Evolutionary conservation across 73 alveolate genomes (phyloP).

Genomic region (Paramecium pentaurelia): DNA sequence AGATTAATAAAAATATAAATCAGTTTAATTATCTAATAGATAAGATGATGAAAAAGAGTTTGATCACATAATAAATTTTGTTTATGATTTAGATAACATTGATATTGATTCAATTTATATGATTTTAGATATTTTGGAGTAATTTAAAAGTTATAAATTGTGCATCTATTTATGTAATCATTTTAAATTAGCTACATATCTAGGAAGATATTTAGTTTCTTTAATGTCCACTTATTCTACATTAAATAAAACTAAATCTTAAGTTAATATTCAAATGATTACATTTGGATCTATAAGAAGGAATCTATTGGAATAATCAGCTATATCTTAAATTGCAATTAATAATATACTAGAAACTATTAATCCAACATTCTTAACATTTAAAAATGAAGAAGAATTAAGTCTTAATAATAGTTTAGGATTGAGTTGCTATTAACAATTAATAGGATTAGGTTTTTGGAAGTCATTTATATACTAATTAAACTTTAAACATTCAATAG

Average conservation of each 20-base stretch:
- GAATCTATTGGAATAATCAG: conserved; percentile 57
- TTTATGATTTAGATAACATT: conserved; percentile 77
- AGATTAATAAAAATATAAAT: conserved; percentile 61
- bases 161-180: conserved; percentile 87
- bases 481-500: background rate
- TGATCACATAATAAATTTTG: conserved; percentile 61
- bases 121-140: conserved; percentile 80
- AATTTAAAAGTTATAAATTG: conserved; percentile 77
- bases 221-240: conserved; percentile 78
- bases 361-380: conserved; percentile 69
- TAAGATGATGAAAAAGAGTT: conserved; percentile 25
- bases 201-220: conserved; percentile 77
- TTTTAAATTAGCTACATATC: conserved; percentile 68
- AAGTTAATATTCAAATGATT: background rate
- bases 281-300: conserved; percentile 32
- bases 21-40: conserved; percentile 58
- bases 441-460: conserved; percentile 62
- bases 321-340: conserved; percentile 76
- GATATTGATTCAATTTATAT: conserved; percentile 70
- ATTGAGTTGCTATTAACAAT: conserved; percentile 11
- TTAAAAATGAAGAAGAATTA: background rate
- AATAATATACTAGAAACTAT: conserved; percentile 78
- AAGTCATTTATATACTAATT: conserved; percentile 46
- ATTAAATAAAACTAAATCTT: conserved; percentile 45
- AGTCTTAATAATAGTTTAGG: conserved; percentile 39